A percentile compares a stretch with the other conserved stretches of the same genome.
These are phyloP conservation scores for Cyanophora paradoxa DNA, from an alignment of 78 protist genomes.

Conservation along the genomic window DNA sequence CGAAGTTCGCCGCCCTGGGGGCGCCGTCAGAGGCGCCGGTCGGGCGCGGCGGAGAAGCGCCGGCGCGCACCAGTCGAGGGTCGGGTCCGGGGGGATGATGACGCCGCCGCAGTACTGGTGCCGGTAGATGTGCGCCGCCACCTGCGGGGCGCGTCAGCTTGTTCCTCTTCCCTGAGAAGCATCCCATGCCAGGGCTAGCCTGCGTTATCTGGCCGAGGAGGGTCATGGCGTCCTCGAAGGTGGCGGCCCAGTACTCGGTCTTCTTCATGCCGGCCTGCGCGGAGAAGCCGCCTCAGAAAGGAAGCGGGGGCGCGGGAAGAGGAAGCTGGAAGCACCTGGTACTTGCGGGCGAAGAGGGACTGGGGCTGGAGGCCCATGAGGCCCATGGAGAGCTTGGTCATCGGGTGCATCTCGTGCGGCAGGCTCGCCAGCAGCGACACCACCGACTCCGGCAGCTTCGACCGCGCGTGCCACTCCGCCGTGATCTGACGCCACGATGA, in stretches of 20 bases:
- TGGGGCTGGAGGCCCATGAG: conserved; percentile 50
- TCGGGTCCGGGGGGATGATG: conserved; percentile 45
- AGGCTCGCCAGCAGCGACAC: conserved; percentile 53
- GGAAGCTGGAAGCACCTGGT: no score
- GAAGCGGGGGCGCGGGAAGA: no score
- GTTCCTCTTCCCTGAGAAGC: conserved; percentile 34
- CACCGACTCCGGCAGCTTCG: conserved; percentile 61
- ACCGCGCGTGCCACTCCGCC: no score
- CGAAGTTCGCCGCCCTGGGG: no score
- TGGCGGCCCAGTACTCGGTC: conserved; percentile 78
- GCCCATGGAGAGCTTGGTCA: conserved; percentile 71
- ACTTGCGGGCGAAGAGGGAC: conserved; percentile 76
- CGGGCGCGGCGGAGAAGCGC: no score
- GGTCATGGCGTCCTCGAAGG: conserved; percentile 82
- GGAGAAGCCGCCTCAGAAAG: no score
- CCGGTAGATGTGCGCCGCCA: neutral
- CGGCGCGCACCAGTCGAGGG: conserved; percentile 79
- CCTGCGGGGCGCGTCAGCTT: neutral
- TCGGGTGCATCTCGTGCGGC: conserved; percentile 87
- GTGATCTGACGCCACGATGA: no score
- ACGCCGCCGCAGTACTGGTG: neutral
- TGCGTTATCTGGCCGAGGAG: conserved; percentile 84
- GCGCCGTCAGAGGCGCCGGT: no score
- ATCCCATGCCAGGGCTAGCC: conserved; percentile 81
- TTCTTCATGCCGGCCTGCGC: conserved; percentile 73